phyloP scores from a whole-genome alignment of 2,329 filamentous ascomycete species.

The Sarocladiaceae sp. region DNA sequence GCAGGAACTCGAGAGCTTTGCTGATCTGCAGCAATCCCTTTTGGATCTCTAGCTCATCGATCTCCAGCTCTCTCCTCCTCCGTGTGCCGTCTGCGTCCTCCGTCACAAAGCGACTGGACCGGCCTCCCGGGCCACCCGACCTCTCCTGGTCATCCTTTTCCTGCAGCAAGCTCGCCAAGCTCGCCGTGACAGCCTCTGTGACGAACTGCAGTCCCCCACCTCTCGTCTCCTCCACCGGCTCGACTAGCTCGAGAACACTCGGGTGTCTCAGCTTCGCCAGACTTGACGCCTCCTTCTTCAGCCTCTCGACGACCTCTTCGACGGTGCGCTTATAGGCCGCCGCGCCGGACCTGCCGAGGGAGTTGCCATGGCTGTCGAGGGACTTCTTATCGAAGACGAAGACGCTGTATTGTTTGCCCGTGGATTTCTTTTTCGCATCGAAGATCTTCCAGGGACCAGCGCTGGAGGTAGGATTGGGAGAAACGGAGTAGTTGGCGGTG shows the following conservation, averaged over 20 bases:
- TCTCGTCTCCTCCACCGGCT: slow-evolving; percentile 91
- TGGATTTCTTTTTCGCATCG: slow-evolving; percentile 95
- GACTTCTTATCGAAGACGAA: slow-evolving; percentile 92
- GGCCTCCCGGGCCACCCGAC: slow-evolving; percentile 58
- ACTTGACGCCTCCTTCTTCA: slow-evolving; percentile 87
- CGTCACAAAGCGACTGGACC: slow-evolving; percentile 72
- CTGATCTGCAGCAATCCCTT: slow-evolving; percentile 90
- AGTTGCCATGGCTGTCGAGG: slow-evolving; percentile 53
- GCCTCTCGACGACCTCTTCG: slow-evolving; percentile 83
- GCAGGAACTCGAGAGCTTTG: slow-evolving; percentile 90
- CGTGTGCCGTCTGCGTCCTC: slow-evolving; percentile 70
- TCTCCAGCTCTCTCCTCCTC: slow-evolving; percentile 75
- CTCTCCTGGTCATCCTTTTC: slow-evolving; percentile 88
- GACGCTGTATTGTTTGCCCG: slow-evolving; percentile 79
- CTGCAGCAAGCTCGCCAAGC: slow-evolving; percentile 71
- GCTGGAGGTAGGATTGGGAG: slow-evolving; percentile 65
- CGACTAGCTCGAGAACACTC: slow-evolving; percentile 83
- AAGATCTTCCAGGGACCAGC: slow-evolving; percentile 96
- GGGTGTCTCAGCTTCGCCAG: slow-evolving; percentile 86
- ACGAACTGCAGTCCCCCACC: slow-evolving; percentile 92
- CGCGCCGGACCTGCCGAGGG: slow-evolving; percentile 38
- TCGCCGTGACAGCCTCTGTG: slow-evolving; percentile 84
- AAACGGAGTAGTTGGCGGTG: slow-evolving; percentile 81
- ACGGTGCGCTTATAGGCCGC: slow-evolving; percentile 70
- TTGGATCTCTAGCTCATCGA: slow-evolving; percentile 96